Evolutionary conservation across 148 eudicot genomes (phyloP).

Genomic region (Drosera capensis): DNA sequence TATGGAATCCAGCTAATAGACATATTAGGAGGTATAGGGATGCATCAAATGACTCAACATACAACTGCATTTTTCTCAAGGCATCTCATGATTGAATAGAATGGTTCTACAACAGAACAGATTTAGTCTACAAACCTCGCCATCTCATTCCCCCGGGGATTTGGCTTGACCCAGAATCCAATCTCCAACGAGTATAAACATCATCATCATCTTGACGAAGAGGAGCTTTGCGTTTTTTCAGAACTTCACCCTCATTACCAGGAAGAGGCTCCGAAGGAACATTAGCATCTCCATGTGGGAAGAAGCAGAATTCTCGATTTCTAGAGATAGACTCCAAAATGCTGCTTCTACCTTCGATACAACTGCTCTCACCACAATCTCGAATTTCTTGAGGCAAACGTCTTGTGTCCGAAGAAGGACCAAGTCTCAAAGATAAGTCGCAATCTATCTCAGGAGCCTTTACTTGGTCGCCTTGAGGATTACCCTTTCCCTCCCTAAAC

Average conservation of each 20-base stretch:
- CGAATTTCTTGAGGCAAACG: conserved; percentile 10
- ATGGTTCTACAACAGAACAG: conserved; percentile 23
- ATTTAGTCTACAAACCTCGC: conserved; percentile 43
- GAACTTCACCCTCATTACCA: conserved; percentile 28
- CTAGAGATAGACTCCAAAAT: conserved; percentile 6
- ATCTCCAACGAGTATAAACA: conserved; percentile 24
- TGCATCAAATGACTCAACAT: not conserved
- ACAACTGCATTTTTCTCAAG: not conserved
- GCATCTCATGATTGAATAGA: conserved; percentile 14
- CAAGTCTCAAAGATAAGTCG: conserved; percentile 79
- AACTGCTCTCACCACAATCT: conserved; percentile 20
- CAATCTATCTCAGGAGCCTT: conserved; percentile 26
- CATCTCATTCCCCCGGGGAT: conserved; percentile 35
- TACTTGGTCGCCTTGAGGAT: conserved; percentile 13
- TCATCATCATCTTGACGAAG: conserved; percentile 19
- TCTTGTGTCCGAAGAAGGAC: conserved; percentile 28
- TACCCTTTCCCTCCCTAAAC: conserved; percentile 12
- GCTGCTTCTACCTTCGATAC: conserved; percentile 14
- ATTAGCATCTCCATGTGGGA: conserved; percentile 28
- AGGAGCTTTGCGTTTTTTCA: conserved; percentile 46
- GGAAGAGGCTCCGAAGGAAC: conserved; percentile 16
- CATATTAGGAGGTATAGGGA: not conserved
- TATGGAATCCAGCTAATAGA: not conserved
- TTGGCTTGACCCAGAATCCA: conserved; percentile 21
- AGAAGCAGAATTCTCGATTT: conserved; percentile 37